Evolutionary conservation across 345 rosid genomes (phyloP).

Genomic region (Microcos paniculata): DNA sequence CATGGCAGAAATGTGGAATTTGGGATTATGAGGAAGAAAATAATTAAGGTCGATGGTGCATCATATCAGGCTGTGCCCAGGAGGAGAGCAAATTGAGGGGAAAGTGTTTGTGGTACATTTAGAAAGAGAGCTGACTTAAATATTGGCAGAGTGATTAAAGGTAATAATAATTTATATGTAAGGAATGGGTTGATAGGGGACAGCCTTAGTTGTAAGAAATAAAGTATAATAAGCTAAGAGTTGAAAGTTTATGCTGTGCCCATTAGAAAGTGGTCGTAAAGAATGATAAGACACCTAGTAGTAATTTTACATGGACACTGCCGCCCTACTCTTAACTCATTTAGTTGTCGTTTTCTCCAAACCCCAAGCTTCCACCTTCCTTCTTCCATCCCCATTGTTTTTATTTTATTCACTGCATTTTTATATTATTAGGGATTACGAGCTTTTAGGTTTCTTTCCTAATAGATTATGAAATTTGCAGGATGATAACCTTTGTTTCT

Average conservation of each 20-base stretch:
- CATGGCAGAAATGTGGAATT: background rate
- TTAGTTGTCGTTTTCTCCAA: background rate
- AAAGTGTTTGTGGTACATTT: background rate
- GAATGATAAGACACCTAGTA: background rate
- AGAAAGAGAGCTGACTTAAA: background rate
- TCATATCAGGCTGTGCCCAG: background rate
- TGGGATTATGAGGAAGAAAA: background rate
- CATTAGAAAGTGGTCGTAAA: slow-evolving; percentile 18
- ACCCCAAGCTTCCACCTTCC: slow-evolving; percentile 9
- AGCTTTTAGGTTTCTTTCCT: background rate
- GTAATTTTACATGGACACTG: background rate
- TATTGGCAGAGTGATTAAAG: background rate
- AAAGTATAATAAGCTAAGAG: slow-evolving; percentile 1
- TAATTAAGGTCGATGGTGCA: background rate
- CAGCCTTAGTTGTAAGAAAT: slow-evolving; percentile 31
- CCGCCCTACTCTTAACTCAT: background rate
- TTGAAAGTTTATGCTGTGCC: slow-evolving; percentile 12
- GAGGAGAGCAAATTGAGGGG: background rate
- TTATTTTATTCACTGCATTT: background rate
- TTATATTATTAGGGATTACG: background rate
- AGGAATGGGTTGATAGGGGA: slow-evolving; percentile 16
- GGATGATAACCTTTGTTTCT: background rate
- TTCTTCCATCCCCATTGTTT: background rate
- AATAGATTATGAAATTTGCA: background rate
- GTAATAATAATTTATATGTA: background rate